Base-by-base conservation (phyloP, 2,329 filamentous ascomycete species). In the Camillea tinctor region DNA sequence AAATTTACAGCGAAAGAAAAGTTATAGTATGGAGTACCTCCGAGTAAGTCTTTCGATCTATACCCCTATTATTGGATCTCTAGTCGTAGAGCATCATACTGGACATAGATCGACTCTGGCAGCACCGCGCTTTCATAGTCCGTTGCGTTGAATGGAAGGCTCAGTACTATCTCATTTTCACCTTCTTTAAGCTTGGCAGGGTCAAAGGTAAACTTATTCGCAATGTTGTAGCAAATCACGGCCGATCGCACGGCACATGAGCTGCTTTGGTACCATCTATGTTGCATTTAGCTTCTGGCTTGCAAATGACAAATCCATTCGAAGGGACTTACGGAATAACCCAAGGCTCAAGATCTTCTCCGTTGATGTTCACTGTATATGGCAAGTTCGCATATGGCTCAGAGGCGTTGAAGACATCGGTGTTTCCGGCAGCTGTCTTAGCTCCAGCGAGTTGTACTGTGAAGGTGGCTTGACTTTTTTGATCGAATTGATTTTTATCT, bases 71-170 rank as follows among this genome's bases (percentile, higher is more conserved):
- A 66, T 50, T 63, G 57, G 11, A 88, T 69, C 68, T 89, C 86
- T 52, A 89, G 66, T 55, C 86, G 77, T 68, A 89, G 66, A 1
- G 87, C 86, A 73, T 89, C 86, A 64, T 89, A 89, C 74, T 89
- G 85, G 5, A 89, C 81, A 71, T 89, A 89, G 0, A 86, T 76
- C 0, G 79, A 80, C 50, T 74, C 73, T 0, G 85, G 79, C 58
- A 88, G 64, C 8, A 88, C 55, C 0, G 86, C 85, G 26, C 80
- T 80, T 73, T 88, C 84, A 17, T 81, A 81, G 64, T 87, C 78
- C 3, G 83, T 88, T 1, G 80, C 85, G 53, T 86, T 84, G 52
- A 77, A 82, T 11, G 87, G 86, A 60, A 89, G 66, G 63, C 83
- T 84, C 51, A 89, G 70, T 0, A 86, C 74, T 30, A 89, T 73